Evolutionary conservation across 441 rosid genomes (phyloP).

Genomic region (Theobroma grandiflorum): DNA sequence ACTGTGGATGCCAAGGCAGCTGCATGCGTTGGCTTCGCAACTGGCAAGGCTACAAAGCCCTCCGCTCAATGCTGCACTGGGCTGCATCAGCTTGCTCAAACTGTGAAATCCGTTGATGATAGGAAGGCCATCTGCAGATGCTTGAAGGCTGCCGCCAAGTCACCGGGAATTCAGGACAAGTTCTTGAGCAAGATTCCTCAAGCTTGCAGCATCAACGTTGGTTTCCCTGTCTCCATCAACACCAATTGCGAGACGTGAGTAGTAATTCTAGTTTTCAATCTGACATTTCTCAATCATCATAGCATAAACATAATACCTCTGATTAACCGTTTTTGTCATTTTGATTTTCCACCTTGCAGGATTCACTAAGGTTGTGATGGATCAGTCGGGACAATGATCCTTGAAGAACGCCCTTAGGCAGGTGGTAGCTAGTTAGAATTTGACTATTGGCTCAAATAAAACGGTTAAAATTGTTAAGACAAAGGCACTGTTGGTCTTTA

Average conservation of each 20-base stretch:
- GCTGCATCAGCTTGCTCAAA: constrained; percentile 38
- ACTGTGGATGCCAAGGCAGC: constrained; percentile 37
- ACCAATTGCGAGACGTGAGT: constrained; percentile 44
- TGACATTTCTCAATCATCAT: background rate
- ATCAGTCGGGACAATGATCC: background rate
- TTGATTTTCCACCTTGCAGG: background rate
- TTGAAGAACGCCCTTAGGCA: background rate
- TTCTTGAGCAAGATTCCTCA: constrained; percentile 44
- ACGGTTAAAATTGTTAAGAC: background rate
- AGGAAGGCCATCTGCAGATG: constrained; percentile 48
- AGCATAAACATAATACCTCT: background rate
- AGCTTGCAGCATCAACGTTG: constrained; percentile 48
- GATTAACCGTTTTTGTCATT: background rate
- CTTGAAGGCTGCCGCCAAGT: constrained; percentile 38
- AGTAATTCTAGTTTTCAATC: background rate
- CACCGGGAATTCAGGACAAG: constrained; percentile 39
- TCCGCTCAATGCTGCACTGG: constrained; percentile 36
- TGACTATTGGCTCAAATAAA: background rate
- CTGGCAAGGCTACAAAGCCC: constrained; percentile 36
- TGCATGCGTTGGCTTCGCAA: constrained; percentile 40
- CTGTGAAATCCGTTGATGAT: constrained; percentile 38
- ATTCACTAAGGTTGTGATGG: background rate
- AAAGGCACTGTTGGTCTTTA: background rate
- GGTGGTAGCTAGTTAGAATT: background rate
- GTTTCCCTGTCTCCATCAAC: constrained; percentile 43